phyloP scores from a whole-genome alignment of 2,329 filamentous ascomycete genomes.

The Pezizomycotina sp. region DNA sequence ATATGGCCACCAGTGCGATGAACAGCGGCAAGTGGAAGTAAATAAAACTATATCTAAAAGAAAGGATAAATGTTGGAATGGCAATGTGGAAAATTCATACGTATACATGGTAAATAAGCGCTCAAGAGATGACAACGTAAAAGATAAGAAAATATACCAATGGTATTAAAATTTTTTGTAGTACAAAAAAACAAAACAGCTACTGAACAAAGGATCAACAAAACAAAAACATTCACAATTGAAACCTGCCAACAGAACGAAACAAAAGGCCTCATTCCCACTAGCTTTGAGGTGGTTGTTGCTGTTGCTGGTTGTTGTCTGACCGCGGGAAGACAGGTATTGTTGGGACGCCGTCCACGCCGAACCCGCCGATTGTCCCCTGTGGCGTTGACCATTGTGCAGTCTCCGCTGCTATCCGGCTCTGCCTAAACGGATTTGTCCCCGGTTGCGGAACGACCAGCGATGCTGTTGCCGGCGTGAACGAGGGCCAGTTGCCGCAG shows the following conservation, averaged over 20 bases:
- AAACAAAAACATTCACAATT: not conserved
- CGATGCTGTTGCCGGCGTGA: slow-evolving; percentile 22
- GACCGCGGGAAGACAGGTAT: slow-evolving; percentile 75
- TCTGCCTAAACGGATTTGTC: slow-evolving; percentile 78
- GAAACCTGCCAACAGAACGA: not conserved
- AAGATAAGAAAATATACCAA: too few species aligned
- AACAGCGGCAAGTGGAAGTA: not conserved
- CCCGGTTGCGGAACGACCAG: slow-evolving; percentile 17
- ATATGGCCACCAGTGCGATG: not conserved
- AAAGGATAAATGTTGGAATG: not conserved
- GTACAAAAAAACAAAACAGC: not conserved
- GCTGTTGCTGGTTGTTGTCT: slow-evolving; percentile 33
- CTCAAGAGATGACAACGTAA: too few species aligned
- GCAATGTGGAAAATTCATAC: not conserved
- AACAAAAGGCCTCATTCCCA: not conserved
- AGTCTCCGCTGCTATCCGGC: slow-evolving; percentile 73
- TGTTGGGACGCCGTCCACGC: slow-evolving; percentile 62
- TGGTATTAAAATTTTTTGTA: too few species aligned
- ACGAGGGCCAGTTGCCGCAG: slow-evolving; percentile 22
- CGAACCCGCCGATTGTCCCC: slow-evolving; percentile 46
- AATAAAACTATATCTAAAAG: slow-evolving; percentile 1
- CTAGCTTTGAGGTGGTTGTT: slow-evolving; percentile 42
- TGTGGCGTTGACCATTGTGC: slow-evolving; percentile 52
- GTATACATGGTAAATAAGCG: too few species aligned
- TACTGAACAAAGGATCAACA: not conserved